A percentile compares a stretch with the other conserved stretches of the same genome.
Conservation (phyloP, 1,284 basidiomycete genomes). For the Erythrobasidium hasegawianum region DNA sequence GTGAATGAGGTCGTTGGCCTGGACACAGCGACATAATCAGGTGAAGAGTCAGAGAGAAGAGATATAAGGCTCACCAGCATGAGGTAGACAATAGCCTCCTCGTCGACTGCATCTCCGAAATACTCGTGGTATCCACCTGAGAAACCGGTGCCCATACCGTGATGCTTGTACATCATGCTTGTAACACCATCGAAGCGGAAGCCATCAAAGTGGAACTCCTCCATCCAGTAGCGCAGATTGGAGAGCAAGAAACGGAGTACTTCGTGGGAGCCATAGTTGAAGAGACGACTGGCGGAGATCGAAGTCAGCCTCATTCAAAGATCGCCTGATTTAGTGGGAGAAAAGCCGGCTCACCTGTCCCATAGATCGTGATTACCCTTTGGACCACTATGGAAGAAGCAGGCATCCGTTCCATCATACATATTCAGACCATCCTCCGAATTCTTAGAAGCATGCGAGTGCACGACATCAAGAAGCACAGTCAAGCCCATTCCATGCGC, state of each 20-base stretch:
- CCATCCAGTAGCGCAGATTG: slow-evolving; percentile 92
- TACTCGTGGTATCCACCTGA: slow-evolving; percentile 98
- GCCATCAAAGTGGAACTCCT: slow-evolving; percentile 92
- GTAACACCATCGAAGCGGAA: slow-evolving; percentile 99
- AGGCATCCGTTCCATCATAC: slow-evolving; percentile 93
- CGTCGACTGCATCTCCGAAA: slow-evolving; percentile 78
- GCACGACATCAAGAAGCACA: slow-evolving; percentile 91
- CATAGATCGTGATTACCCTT: slow-evolving; percentile 92
- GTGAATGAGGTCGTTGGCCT: slow-evolving; percentile 92
- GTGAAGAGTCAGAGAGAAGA: background rate
- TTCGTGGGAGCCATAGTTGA: slow-evolving; percentile 94
- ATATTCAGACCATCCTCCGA: slow-evolving; percentile 90
- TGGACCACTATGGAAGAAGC: slow-evolving; percentile 90
- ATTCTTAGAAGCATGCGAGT: slow-evolving; percentile 98
- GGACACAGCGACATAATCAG: background rate
- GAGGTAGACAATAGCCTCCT: slow-evolving; percentile 87
- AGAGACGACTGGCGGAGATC: slow-evolving; percentile 74
- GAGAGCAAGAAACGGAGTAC: slow-evolving; percentile 90
- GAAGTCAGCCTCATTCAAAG: too few relatives aligned
- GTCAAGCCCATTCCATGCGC: slow-evolving; percentile 90
- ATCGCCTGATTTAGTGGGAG: too few relatives aligned
- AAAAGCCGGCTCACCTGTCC: slow-evolving; percentile 58
- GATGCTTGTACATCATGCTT: slow-evolving; percentile 97
- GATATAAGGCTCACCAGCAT: slow-evolving; percentile 73
- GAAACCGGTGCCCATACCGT: slow-evolving; percentile 95